Conservation (phyloP, 352 stramenopile species). For the Phytophthora fragariae region DNA sequence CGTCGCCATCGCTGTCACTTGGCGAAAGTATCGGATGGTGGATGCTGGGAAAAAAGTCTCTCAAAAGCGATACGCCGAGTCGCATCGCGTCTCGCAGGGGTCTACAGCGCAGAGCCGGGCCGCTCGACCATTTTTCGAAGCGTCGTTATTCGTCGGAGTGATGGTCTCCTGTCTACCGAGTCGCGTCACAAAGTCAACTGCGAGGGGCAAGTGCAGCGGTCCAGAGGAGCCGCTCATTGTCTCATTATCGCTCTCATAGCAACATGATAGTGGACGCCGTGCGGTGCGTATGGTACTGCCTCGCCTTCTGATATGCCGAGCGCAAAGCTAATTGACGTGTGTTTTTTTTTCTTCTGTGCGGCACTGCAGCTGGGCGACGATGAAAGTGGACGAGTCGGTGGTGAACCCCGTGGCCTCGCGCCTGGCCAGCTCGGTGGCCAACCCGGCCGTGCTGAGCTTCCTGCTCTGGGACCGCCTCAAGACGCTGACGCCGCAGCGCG, state of each 20-base stretch:
- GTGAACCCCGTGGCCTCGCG: slow-evolving; percentile 64
- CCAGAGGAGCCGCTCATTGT: neutral
- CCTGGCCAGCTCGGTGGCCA: slow-evolving; percentile 74
- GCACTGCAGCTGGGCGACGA: slow-evolving; percentile 53
- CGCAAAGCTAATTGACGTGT: no score
- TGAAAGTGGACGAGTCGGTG: slow-evolving; percentile 63
- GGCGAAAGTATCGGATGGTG: neutral
- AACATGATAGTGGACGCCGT: slow-evolving; percentile 58
- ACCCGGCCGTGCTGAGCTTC: slow-evolving; percentile 79
- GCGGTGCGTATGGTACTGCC: slow-evolving; percentile 34
- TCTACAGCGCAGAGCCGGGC: slow-evolving; percentile 11
- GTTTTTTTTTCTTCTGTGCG: neutral
- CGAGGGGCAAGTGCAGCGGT: neutral
- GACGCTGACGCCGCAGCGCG: slow-evolving; percentile 75
- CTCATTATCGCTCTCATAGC: neutral
- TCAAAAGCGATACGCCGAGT: slow-evolving; percentile 1
- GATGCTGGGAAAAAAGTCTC: neutral
- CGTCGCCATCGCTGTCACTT: slow-evolving; percentile 39
- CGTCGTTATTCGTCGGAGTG: neutral
- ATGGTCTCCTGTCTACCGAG: neutral
- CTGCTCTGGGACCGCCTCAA: slow-evolving; percentile 80
- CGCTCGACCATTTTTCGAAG: slow-evolving; percentile 23
- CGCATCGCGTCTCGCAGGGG: slow-evolving; percentile 11
- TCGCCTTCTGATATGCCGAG: neutral
- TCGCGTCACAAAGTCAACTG: slow-evolving; percentile 29